These are phyloP conservation scores for Paulownia fortunei DNA, from an alignment of 257 asterid species.

Conservation along the genomic window DNA sequence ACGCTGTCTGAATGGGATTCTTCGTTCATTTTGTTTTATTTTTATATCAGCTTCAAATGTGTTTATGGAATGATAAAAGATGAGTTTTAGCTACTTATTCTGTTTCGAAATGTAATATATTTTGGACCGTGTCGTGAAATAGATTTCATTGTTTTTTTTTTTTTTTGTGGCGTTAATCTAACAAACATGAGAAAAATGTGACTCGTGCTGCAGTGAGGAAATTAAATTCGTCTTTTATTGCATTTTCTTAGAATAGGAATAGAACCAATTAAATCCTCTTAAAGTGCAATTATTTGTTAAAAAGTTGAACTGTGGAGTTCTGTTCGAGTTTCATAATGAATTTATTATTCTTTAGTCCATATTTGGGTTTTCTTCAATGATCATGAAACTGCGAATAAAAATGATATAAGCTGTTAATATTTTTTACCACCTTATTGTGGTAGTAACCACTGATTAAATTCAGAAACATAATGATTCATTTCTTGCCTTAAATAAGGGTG, in stretches of 20 bases:
- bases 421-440: neutral
- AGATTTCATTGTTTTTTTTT: neutral
- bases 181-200: neutral
- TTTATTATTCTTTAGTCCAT: neutral
- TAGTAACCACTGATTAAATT: slow-evolving; percentile 1
- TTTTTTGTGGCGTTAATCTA: neutral
- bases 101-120: slow-evolving; percentile 9
- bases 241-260: slow-evolving; percentile 6
- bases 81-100: neutral
- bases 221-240: neutral
- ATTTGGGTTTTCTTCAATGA: slow-evolving; percentile 14
- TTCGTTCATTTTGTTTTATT: neutral
- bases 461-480: slow-evolving; percentile 6
- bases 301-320: neutral
- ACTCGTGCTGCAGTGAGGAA: slow-evolving; percentile 8
- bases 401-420: neutral
- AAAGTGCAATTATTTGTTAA: slow-evolving; percentile 10
- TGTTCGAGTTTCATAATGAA: neutral
- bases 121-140: slow-evolving; percentile 12
- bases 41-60: slow-evolving; percentile 5
- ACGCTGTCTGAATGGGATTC: slow-evolving; percentile 1
- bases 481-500: slow-evolving; percentile 9
- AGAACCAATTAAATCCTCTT: neutral
- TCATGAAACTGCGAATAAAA: neutral
- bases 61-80: neutral